These are phyloP conservation scores for Phialophora expanda DNA, from an alignment of 2,329 filamentous ascomycete species.

Conservation along the genomic window DNA sequence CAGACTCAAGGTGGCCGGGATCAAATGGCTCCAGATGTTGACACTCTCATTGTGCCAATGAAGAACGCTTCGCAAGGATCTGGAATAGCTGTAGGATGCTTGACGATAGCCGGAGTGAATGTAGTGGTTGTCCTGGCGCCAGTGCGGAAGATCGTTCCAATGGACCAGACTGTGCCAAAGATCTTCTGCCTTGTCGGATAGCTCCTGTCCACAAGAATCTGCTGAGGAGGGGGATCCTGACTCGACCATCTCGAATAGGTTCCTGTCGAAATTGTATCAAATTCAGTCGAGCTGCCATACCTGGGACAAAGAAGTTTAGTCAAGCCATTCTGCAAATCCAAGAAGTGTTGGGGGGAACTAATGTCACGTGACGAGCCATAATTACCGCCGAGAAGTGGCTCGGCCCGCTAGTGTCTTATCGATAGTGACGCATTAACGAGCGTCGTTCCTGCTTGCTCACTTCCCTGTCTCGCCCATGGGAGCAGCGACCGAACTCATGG, in stretches of 20 bases:
- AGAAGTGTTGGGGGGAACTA: not conserved
- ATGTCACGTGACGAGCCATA: not conserved
- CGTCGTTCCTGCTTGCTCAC: not conserved
- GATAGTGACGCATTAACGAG: not conserved
- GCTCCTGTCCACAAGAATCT: not conserved
- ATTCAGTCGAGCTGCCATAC: not conserved
- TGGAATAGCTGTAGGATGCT: slow-evolving; percentile 64
- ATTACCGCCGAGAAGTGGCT: not conserved
- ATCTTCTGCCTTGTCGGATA: slow-evolving; percentile 42
- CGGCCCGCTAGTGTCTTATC: slow-evolving; percentile 9
- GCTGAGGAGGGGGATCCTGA: not conserved
- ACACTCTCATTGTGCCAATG: slow-evolving; percentile 73
- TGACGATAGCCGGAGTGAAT: slow-evolving; percentile 71
- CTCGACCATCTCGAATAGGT: not conserved
- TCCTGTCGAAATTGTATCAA: not conserved
- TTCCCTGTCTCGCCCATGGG: not conserved
- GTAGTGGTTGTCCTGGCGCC: slow-evolving; percentile 70
- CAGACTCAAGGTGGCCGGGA: slow-evolving; percentile 63
- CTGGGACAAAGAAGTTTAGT: not conserved
- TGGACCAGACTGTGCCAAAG: slow-evolving; percentile 42
- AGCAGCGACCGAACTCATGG: not conserved
- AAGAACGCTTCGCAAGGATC: slow-evolving; percentile 62
- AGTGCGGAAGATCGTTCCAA: slow-evolving; percentile 59
- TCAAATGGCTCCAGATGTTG: slow-evolving; percentile 73
- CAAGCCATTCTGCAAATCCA: not conserved